These are phyloP conservation scores for Phialophora tarda DNA, from an alignment of 2,329 filamentous ascomycete genomes.

Conservation along the genomic window DNA sequence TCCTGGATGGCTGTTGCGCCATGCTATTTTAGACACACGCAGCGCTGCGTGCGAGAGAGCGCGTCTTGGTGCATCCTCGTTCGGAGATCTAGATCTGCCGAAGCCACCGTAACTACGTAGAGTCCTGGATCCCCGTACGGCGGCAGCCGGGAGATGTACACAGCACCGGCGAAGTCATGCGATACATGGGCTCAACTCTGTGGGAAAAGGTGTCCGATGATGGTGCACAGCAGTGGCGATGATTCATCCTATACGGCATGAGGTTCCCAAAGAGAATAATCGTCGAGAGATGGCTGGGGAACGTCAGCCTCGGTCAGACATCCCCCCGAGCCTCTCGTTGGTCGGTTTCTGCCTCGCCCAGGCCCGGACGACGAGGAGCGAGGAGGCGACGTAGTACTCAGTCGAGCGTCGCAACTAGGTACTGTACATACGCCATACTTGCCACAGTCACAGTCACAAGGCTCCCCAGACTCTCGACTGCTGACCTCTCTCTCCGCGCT, in stretches of 20 bases:
- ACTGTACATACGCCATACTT: background rate
- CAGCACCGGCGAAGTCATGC: background rate
- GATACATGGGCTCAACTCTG: background rate
- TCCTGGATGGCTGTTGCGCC: conserved; percentile 5
- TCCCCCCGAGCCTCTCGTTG: conserved; percentile 14
- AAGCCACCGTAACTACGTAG: background rate
- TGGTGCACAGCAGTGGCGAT: conserved; percentile 10
- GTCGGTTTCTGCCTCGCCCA: conserved; percentile 10
- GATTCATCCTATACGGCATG: conserved; percentile 22
- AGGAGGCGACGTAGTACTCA: background rate
- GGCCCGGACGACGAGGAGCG: background rate
- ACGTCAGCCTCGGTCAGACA: conserved; percentile 25
- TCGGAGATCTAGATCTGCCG: conserved; percentile 15
- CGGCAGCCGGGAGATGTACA: background rate
- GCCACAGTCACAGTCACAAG: conserved; percentile 22
- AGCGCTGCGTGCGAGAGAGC: background rate
- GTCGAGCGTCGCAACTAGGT: background rate
- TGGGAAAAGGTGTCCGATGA: conserved; percentile 7
- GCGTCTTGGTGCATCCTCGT: background rate
- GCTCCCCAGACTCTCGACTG: conserved; percentile 20
- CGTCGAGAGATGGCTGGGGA: conserved; percentile 2
- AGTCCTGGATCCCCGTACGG: background rate
- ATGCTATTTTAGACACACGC: background rate
- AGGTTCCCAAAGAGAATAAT: conserved; percentile 10
- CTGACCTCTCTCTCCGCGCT: conserved; percentile 3